Evolutionary conservation across 352 stramenopile genomes (phyloP).

Genomic region (Elongisporangium undulatum): DNA sequence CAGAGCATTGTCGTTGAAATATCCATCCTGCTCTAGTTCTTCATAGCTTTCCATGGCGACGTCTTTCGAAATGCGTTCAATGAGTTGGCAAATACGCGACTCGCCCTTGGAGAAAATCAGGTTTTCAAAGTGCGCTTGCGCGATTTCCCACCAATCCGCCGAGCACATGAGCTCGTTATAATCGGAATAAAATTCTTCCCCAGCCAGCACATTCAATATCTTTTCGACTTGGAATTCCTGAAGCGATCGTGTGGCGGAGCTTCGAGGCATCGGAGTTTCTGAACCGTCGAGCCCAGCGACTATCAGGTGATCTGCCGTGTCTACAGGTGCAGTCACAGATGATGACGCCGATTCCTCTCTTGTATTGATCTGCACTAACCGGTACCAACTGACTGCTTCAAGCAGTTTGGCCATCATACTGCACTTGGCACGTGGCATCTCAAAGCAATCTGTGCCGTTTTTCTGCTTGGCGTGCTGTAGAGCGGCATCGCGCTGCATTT

Average conservation of each 20-base stretch:
- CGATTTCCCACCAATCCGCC: slow-evolving; percentile 79
- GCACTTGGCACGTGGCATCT: slow-evolving; percentile 45
- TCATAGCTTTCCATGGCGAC: slow-evolving; percentile 55
- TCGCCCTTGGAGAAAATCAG: slow-evolving; percentile 69
- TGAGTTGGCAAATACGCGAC: slow-evolving; percentile 65
- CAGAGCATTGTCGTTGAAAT: background rate
- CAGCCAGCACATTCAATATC: slow-evolving; percentile 68
- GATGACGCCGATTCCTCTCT: slow-evolving; percentile 56
- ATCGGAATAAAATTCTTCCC: slow-evolving; percentile 81
- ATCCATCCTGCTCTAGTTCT: slow-evolving; percentile 37
- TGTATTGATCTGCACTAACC: slow-evolving; percentile 74
- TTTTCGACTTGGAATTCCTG: slow-evolving; percentile 71
- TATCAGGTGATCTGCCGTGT: background rate
- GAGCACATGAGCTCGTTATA: slow-evolving; percentile 77
- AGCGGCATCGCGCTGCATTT: slow-evolving; percentile 41
- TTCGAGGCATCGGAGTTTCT: background rate
- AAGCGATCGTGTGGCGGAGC: slow-evolving; percentile 18
- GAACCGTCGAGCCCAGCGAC: background rate
- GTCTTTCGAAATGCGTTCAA: slow-evolving; percentile 62
- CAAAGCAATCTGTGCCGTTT: slow-evolving; percentile 65
- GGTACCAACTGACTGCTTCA: slow-evolving; percentile 83
- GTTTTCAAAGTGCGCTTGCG: slow-evolving; percentile 85
- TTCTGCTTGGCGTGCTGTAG: slow-evolving; percentile 44
- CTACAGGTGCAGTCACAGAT: slow-evolving; percentile 17
- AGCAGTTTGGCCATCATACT: slow-evolving; percentile 71